phyloP scores from a whole-genome alignment of 805 yeast species.

The Hanseniaspora pseudoguilliermondii region DNA sequence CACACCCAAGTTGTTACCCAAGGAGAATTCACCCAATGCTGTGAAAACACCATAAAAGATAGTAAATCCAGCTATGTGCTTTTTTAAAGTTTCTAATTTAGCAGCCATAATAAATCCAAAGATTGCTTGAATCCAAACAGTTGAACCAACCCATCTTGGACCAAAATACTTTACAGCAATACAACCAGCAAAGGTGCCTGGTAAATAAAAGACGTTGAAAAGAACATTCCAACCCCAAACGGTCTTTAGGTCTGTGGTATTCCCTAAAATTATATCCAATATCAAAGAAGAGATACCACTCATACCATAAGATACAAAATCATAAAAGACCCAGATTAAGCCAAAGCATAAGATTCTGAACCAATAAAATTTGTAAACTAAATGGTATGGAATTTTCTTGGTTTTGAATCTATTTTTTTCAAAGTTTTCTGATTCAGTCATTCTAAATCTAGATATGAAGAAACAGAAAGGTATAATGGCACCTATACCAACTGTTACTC shows the following conservation, averaged over 20 bases:
- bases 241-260: conserved; percentile 46
- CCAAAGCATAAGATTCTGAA: conserved; percentile 60
- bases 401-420: conserved; percentile 52
- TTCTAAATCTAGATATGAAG: conserved; percentile 63
- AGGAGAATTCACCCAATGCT: conserved; percentile 79
- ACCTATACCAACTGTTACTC: conserved; percentile 80
- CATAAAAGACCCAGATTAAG: conserved; percentile 81
- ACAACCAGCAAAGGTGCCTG: conserved; percentile 91
- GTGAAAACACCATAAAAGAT: conserved; percentile 82
- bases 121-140: conserved; percentile 54
- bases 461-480: conserved; percentile 74
- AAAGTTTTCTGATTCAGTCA: conserved; percentile 63
- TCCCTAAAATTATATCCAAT: conserved; percentile 42
- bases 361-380: conserved; percentile 71
- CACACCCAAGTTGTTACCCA: conserved; percentile 79
- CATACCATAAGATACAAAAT: conserved; percentile 77
- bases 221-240: conserved; percentile 91
- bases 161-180: conserved; percentile 69
- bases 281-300: conserved; percentile 73
- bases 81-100: conserved; percentile 39
- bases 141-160: conserved; percentile 65
- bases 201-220: conserved; percentile 74
- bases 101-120: conserved; percentile 82
- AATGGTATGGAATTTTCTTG: conserved; percentile 49
- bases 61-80: conserved; percentile 63